phyloP scores from a whole-genome alignment of 164 flowering plant species.

The Liquidambar formosana region DNA sequence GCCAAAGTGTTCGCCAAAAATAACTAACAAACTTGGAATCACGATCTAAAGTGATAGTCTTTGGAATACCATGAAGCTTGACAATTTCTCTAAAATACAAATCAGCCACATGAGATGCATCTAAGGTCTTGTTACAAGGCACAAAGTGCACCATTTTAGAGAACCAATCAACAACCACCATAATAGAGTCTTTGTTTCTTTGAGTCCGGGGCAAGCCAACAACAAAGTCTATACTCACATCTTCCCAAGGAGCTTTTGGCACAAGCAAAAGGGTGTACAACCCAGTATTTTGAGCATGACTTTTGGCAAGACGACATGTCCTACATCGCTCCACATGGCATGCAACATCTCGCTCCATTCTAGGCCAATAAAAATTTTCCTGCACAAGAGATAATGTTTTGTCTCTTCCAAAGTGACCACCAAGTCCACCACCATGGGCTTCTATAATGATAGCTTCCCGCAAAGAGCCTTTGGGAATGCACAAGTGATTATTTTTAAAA shows the following conservation, averaged over 20 bases:
- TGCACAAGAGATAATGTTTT: background rate
- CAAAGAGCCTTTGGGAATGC: background rate
- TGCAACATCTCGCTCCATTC: background rate
- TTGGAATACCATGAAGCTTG: background rate
- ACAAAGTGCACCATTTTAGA: constrained; percentile 6
- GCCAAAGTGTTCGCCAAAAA: background rate
- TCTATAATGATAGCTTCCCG: background rate
- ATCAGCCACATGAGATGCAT: background rate
- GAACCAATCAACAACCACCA: constrained; percentile 5
- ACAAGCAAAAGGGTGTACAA: constrained; percentile 6
- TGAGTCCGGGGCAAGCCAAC: constrained; percentile 1
- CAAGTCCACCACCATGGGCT: background rate
- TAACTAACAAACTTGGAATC: constrained; percentile 11
- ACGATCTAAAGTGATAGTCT: background rate
- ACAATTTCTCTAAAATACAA: background rate
- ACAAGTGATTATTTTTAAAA: background rate
- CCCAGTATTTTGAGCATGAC: background rate
- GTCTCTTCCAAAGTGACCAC: background rate
- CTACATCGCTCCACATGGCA: background rate
- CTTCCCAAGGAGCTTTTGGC: constrained; percentile 1
- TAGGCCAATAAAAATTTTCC: constrained; percentile 3
- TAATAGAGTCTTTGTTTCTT: background rate
- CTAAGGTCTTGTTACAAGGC: background rate
- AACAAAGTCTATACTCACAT: constrained; percentile 11
- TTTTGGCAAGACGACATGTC: background rate